Evolutionary conservation across 1,139 yeast genomes (phyloP), one percentile per base, ranked within the genome.

Genomic region (Candida buenavistaensis): DNA sequence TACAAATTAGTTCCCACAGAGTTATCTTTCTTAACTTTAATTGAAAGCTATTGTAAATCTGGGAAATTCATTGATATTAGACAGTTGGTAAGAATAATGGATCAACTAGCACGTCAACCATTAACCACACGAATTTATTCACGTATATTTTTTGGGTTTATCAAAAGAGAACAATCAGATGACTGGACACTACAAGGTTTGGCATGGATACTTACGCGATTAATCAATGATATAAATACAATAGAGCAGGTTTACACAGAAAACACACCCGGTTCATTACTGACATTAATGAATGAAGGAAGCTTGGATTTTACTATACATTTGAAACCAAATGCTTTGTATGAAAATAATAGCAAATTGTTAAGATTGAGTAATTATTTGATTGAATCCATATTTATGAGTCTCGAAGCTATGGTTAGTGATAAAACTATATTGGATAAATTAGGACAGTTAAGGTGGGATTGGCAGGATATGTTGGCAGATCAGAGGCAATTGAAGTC

Each of bases 21-120:
- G 28, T 44, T 43, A 5, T 59, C 69, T 1, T 63, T 62, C 36
- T 39, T 51, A n/a, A 49, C 51, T 4, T 47, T 61, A 16, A 28
- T 59, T 5, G 30, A 43, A 15, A 35, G 46, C 11, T 51, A 54
- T 29, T 45, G 49, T 13, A 20, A 28, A 5, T 26, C 32, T 1
- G 28, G 26, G 8, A 37, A 35, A 6, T 35, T 48, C 20, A 36
- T 39, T 2, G 43, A 46, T n/a, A 45, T 55, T 10, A 30, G 43
- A 11, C 32, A 41, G 14, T 35, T 54, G 16, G 32, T 55, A 8
- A 33, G 39, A 6, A 38, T 48, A 8, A 50, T 57, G 55, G 54
- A 48, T 17, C 32, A 37, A 3, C 30, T 38, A 8, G 48, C 43
- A 19, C 44, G 45, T 2, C 34, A 62, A 6, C 66, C 66, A 1